These are phyloP conservation scores for Alternaria triticimaculans DNA, from an alignment of 2,329 filamentous ascomycete genomes.

Conservation along the genomic window DNA sequence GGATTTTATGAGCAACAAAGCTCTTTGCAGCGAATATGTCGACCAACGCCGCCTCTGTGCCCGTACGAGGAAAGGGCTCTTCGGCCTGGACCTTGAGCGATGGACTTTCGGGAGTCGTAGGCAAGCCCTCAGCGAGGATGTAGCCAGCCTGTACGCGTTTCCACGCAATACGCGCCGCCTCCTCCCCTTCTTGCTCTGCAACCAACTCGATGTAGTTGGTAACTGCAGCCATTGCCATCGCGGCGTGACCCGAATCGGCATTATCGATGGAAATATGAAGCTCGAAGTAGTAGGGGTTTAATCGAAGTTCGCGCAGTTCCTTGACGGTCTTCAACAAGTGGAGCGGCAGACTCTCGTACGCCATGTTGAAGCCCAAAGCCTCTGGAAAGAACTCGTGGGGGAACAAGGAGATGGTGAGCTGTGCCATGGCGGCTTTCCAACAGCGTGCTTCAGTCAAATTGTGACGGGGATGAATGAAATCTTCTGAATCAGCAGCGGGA, in stretches of 20 bases:
- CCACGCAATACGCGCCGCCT: constrained; percentile 48
- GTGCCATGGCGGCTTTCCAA: constrained; percentile 56
- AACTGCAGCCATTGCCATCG: constrained; percentile 53
- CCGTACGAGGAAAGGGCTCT: constrained; percentile 13
- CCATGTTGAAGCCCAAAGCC: constrained; percentile 60
- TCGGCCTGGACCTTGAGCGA: constrained; percentile 14
- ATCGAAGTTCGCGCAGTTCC: constrained; percentile 53
- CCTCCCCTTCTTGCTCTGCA: constrained; percentile 29
- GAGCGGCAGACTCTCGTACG: constrained; percentile 54
- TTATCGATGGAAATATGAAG: constrained; percentile 62
- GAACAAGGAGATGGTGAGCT: constrained; percentile 58
- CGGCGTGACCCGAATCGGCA: constrained; percentile 56
- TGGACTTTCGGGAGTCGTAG: constrained; percentile 28
- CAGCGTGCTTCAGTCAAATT: constrained; percentile 31
- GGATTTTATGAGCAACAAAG: constrained; percentile 50
- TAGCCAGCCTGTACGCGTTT: constrained; percentile 54
- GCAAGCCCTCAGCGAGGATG: constrained; percentile 42
- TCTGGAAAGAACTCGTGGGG: constrained; percentile 59
- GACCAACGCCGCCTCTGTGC: constrained; percentile 19
- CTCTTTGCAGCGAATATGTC: constrained; percentile 50
- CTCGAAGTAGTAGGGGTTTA: constrained; percentile 58
- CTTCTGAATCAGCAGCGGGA: constrained; percentile 40
- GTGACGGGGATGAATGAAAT: constrained; percentile 37
- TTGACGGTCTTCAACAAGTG: constrained; percentile 51
- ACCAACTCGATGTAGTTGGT: constrained; percentile 48